Percentiles rank a stretch among this genome's conserved stretches.
Conservation (phyloP, 2,329 filamentous ascomycete genomes). For the Neopestalotiopsis sp. region DNA sequence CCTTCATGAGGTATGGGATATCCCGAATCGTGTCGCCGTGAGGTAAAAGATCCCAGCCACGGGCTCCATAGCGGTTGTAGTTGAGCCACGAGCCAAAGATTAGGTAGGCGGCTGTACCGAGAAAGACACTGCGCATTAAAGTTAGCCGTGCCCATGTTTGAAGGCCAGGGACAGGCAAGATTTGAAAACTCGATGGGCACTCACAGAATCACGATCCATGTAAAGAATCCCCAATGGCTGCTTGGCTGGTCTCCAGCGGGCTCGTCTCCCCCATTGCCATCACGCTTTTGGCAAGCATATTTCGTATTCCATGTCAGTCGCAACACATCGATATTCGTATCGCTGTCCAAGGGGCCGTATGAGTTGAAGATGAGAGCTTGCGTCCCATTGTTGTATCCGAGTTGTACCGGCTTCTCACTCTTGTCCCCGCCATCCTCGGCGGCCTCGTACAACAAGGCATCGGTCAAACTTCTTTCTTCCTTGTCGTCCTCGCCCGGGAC, state of each 20-base stretch:
- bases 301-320: constrained; percentile 86
- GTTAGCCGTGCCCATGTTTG: constrained; percentile 16
- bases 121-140: constrained; percentile 71
- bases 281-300: constrained; percentile 74
- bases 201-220: constrained; percentile 94
- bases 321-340: constrained; percentile 65
- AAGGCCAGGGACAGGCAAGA: neutral
- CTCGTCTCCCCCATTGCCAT: constrained; percentile 28
- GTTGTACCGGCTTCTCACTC: constrained; percentile 54
- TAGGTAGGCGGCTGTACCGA: constrained; percentile 85
- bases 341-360: constrained; percentile 67
- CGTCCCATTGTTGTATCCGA: constrained; percentile 48
- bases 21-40: constrained; percentile 93
- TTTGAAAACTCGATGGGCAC: constrained; percentile 40
- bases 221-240: constrained; percentile 90
- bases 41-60: constrained; percentile 93
- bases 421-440: constrained; percentile 37
- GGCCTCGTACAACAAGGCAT: constrained; percentile 35
- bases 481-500: constrained; percentile 34
- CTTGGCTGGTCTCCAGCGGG: constrained; percentile 49
- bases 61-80: constrained; percentile 94
- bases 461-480: constrained; percentile 31
- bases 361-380: constrained; percentile 77
- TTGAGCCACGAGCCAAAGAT: constrained; percentile 99
- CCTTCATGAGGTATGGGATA: constrained; percentile 88